phyloP scores from a whole-genome alignment of 2,329 filamentous ascomycete species.

The Ophiobolus disseminans region DNA sequence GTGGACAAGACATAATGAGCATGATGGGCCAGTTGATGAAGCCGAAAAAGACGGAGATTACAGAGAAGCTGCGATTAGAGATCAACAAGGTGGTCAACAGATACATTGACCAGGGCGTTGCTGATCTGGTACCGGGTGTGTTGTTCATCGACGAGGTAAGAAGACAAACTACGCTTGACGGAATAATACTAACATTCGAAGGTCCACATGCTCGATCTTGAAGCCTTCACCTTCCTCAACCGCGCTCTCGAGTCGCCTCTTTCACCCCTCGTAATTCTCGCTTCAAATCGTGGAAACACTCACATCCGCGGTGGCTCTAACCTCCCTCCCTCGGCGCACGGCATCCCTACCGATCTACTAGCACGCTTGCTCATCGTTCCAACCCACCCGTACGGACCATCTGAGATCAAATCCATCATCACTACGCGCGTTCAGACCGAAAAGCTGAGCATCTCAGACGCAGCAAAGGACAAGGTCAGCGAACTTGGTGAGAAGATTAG shows the following conservation, averaged over 20 bases:
- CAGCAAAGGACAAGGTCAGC: constrained; percentile 85
- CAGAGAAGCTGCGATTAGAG: constrained; percentile 91
- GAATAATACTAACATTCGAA: constrained; percentile 48
- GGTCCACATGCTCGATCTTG: constrained; percentile 99
- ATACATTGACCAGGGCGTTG: constrained; percentile 98
- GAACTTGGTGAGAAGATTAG: constrained; percentile 88
- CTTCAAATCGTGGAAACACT: constrained; percentile 93
- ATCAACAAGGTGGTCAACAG: constrained; percentile 99
- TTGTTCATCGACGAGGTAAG: constrained; percentile 96
- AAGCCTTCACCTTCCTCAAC: constrained; percentile 99
- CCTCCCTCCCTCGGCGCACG: constrained; percentile 74
- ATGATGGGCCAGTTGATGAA: constrained; percentile 99
- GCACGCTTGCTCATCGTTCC: constrained; percentile 94
- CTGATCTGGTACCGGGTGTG: constrained; percentile 96
- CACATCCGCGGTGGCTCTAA: constrained; percentile 85
- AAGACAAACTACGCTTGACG: not conserved
- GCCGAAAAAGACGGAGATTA: constrained; percentile 99
- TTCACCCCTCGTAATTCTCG: constrained; percentile 95
- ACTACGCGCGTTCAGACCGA: constrained; percentile 83
- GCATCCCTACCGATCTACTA: constrained; percentile 91
- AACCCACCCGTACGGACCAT: constrained; percentile 83
- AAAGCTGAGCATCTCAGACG: constrained; percentile 77
- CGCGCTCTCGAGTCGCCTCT: constrained; percentile 95
- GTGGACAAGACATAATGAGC: constrained; percentile 99
- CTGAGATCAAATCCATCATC: constrained; percentile 93